Conservation (phyloP, 495 filamentous ascomycete species). For the Platismatia glauca region DNA sequence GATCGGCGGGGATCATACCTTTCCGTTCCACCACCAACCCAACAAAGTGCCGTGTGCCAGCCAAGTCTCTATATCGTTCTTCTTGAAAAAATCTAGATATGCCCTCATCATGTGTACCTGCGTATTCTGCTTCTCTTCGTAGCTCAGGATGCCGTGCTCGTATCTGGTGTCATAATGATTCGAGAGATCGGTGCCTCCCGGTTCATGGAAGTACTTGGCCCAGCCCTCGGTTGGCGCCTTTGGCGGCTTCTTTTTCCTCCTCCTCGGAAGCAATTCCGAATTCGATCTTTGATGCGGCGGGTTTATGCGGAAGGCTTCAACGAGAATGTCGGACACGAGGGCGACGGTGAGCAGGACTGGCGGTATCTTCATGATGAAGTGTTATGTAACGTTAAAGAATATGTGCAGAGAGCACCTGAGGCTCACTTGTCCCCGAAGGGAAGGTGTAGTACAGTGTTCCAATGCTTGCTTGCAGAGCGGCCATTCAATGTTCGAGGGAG, state of each 20-base stretch:
- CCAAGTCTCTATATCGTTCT: conserved; percentile 69
- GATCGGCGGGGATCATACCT: conserved; percentile 31
- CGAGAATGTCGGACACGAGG: conserved; percentile 13
- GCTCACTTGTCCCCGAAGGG: neutral
- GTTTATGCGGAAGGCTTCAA: conserved; percentile 19
- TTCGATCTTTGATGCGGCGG: conserved; percentile 1
- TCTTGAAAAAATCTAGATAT: conserved; percentile 57
- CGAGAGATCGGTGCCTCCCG: conserved; percentile 46
- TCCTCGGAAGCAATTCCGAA: neutral
- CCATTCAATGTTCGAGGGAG: neutral
- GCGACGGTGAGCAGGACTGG: conserved; percentile 11
- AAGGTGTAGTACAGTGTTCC: neutral
- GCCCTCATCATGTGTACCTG: conserved; percentile 62
- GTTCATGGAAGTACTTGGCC: conserved; percentile 46
- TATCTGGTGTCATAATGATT: conserved; percentile 68
- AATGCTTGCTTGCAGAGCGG: neutral
- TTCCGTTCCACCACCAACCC: conserved; percentile 89
- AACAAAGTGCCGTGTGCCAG: conserved; percentile 79
- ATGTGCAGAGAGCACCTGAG: neutral
- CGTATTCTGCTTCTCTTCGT: conserved; percentile 53
- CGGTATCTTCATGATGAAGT: conserved; percentile 12
- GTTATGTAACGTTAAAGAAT: neutral
- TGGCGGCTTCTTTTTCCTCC: conserved; percentile 12
- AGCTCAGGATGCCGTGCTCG: conserved; percentile 50
- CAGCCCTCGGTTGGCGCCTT: neutral